Conservation (phyloP, 2,329 filamentous ascomycete species). For the Bipolaris zeicola region DNA sequence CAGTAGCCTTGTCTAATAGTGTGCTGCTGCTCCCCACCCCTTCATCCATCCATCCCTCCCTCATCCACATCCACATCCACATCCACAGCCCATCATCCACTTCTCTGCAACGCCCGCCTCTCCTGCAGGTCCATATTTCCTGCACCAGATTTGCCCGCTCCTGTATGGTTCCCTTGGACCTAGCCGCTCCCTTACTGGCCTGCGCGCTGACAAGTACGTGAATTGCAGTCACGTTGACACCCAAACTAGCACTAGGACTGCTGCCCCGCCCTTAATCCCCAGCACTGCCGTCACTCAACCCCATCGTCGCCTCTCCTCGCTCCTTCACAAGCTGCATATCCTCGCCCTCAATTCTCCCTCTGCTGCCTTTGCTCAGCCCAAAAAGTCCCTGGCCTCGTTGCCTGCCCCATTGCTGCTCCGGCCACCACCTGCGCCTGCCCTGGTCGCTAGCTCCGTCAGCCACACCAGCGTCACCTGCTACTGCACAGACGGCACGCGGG, state of each 20-base stretch:
- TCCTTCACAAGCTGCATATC: slow-evolving; percentile 21
- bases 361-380: slow-evolving; percentile 1
- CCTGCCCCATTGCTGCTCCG: slow-evolving; percentile 23
- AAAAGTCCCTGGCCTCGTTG: neutral
- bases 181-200: slow-evolving; percentile 8
- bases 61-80: neutral
- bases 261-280: slow-evolving; percentile 30
- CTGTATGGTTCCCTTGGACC: slow-evolving; percentile 2
- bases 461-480: slow-evolving; percentile 28
- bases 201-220: slow-evolving; percentile 13
- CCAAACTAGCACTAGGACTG: slow-evolving; percentile 23
- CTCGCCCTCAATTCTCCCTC: slow-evolving; percentile 32
- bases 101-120: neutral
- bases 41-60: neutral
- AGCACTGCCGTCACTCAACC: slow-evolving; percentile 32
- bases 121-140: slow-evolving; percentile 21
- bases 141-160: slow-evolving; percentile 8
- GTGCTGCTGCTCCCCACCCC: too few species aligned
- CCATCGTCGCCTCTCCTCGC: slow-evolving; percentile 31
- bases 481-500: slow-evolving; percentile 28
- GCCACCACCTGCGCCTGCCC: slow-evolving; percentile 27
- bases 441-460: slow-evolving; percentile 23
- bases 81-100: neutral
- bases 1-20: neutral
- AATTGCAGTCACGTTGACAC: slow-evolving; percentile 20